Conservation (phyloP, 805 yeast species). For the Ogataea allantospora region DNA sequence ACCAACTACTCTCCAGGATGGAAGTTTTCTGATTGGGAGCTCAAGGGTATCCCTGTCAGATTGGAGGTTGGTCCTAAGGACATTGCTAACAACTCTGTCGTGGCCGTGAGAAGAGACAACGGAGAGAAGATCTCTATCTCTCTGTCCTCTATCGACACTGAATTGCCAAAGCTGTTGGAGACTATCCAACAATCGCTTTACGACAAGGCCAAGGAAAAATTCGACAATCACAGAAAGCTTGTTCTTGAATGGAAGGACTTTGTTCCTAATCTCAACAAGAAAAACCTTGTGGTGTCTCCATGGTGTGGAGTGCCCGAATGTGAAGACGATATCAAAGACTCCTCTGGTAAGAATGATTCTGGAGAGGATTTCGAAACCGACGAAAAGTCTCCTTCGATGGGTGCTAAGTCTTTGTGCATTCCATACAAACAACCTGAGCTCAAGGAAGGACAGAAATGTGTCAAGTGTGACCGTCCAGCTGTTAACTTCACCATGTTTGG, state of each 20-base stretch:
- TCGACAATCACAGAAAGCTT: constrained; percentile 77
- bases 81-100: constrained; percentile 70
- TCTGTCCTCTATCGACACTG: constrained; percentile 60
- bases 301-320: constrained; percentile 96
- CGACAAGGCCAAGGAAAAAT: constrained; percentile 74
- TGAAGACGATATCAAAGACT: constrained; percentile 95
- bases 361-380: constrained; percentile 87
- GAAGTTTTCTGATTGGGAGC: constrained; percentile 97
- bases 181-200: constrained; percentile 75
- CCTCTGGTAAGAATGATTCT: constrained; percentile 74
- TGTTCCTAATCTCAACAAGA: constrained; percentile 86
- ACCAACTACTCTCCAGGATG: constrained; percentile 97
- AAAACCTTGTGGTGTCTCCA: constrained; percentile 89
- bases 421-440: constrained; percentile 90
- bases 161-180: constrained; percentile 75
- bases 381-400: constrained; percentile 98
- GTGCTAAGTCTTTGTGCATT: constrained; percentile 97
- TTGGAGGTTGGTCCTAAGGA: constrained; percentile 97
- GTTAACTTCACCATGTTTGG: constrained; percentile 92
- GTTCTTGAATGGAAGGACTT: constrained; percentile 90
- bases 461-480: constrained; percentile 77
- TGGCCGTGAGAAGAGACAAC: constrained; percentile 92
- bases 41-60: constrained; percentile 93
- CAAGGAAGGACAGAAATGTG: constrained; percentile 79
- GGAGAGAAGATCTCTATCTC: constrained; percentile 70